Base-by-base conservation (phyloP, 2,329 filamentous ascomycete genomes). In the Dactylellina haptotyla region DNA sequence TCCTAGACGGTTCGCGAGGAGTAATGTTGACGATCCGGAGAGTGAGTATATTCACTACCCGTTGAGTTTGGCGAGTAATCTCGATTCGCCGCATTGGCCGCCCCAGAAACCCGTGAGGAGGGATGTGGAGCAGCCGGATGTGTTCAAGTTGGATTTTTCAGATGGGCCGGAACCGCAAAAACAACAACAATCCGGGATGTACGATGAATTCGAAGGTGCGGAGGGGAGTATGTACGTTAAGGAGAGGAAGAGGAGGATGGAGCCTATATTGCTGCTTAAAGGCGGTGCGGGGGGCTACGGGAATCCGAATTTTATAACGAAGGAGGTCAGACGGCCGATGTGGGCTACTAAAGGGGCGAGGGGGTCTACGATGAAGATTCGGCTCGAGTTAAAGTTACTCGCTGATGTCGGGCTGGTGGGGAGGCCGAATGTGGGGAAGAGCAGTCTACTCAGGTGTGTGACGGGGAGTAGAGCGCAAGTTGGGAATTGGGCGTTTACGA, bases 401-500 rank as follows among this genome's bases (percentile, higher is more conserved):
- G 95, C 95, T 3, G 95, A 99, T 81, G 90, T 99, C 5, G 95
- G 95, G 0, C 85, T 99, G 1, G 95, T 99, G 14, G 95, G 95
- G 0, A 86, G 98, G 14, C 95, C 95, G 1, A 99, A 99, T 80
- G 95, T 94, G 3, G 95, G 95, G 6, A 99, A 99, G 82, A 96
- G 91, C 79, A 98, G 95, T 0, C 85, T 99, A 1, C 85, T 98
- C 14, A 89, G 95, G 16, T 89, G 93, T 2, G 83, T 99, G 77
- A 96, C 89, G 78, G 93, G 93, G 80, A 96, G 91, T 80, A 89
- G 93, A 71, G 92, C 95, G 1, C 87, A 95, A 39, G 88, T 99
- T 3, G 95, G 95, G 41, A 89, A 91, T 80, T 99, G 95, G 95
- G 94, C 93, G 8, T 99, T 99, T 80, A 99, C 95, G 2, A 99